Evolutionary conservation across 371 early-diverging fungal genomes (phyloP).

Genomic region (Enterocytospora artemiae): DNA sequence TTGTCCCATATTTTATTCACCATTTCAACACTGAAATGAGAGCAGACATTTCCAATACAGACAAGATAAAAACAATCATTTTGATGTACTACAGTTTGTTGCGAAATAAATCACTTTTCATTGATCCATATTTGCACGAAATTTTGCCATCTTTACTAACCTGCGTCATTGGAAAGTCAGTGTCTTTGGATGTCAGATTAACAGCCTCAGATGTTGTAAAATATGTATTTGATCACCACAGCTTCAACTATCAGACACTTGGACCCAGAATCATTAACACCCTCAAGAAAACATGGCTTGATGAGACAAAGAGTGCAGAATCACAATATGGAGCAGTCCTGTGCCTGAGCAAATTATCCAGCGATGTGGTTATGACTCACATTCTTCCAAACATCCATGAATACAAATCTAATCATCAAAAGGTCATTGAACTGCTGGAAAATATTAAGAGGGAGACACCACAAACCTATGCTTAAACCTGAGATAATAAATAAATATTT

Average conservation of each 20-base stretch:
- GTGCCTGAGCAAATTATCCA: slow-evolving; percentile 41
- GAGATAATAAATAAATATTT: not conserved
- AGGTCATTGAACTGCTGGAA: not conserved
- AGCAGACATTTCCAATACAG: slow-evolving; percentile 52
- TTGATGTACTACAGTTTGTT: slow-evolving; percentile 71
- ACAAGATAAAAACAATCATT: slow-evolving; percentile 63
- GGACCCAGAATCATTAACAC: slow-evolving; percentile 57
- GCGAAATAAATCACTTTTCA: slow-evolving; percentile 75
- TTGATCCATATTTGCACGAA: slow-evolving; percentile 96
- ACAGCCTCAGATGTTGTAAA: slow-evolving; percentile 52
- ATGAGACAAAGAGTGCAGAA: slow-evolving; percentile 44
- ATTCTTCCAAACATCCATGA: not conserved
- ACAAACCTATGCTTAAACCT: not conserved
- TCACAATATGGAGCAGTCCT: slow-evolving; percentile 54
- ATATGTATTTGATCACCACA: slow-evolving; percentile 53
- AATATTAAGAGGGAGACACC: not conserved
- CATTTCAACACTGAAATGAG: slow-evolving; percentile 73
- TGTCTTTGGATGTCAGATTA: slow-evolving; percentile 57
- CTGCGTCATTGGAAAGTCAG: slow-evolving; percentile 74
- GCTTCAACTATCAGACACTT: slow-evolving; percentile 53
- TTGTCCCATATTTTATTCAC: slow-evolving; percentile 90
- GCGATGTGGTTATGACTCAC: not conserved
- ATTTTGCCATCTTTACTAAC: slow-evolving; percentile 85
- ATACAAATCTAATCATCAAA: not conserved
- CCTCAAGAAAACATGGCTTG: slow-evolving; percentile 54